These are phyloP conservation scores for Penicillium salamii DNA, from an alignment of 495 filamentous ascomycete genomes.

Conservation along the genomic window DNA sequence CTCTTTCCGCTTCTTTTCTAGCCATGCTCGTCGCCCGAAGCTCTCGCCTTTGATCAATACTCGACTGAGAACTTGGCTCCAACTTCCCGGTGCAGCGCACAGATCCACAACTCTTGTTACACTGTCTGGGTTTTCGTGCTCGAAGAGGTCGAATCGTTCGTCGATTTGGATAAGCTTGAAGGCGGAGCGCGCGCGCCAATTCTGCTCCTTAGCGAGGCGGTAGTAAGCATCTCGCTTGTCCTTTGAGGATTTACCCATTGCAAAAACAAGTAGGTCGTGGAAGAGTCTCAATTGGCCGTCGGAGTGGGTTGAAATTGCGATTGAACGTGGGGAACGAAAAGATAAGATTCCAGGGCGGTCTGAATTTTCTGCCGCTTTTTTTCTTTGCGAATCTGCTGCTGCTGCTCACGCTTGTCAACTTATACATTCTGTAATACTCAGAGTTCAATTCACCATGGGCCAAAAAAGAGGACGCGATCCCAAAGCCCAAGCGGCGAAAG, in stretches of 20 bases:
- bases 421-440: not conserved
- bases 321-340: slow-evolving; percentile 26
- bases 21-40: slow-evolving; percentile 79
- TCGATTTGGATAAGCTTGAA: slow-evolving; percentile 97
- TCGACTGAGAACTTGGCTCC: slow-evolving; percentile 92
- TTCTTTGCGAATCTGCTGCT: slow-evolving; percentile 18
- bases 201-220: slow-evolving; percentile 95
- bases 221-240: slow-evolving; percentile 99
- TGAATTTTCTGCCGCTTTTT: slow-evolving; percentile 41
- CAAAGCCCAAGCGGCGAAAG: slow-evolving; percentile 23
- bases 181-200: slow-evolving; percentile 92
- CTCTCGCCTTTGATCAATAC: slow-evolving; percentile 90
- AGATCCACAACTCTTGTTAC: slow-evolving; percentile 95
- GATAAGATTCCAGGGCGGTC: slow-evolving; percentile 42
- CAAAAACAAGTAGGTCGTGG: not conserved
- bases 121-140: slow-evolving; percentile 50
- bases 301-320: slow-evolving; percentile 18
- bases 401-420: not conserved
- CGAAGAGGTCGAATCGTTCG: slow-evolving; percentile 94
- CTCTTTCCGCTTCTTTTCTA: slow-evolving; percentile 68
- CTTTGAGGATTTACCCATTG: slow-evolving; percentile 97
- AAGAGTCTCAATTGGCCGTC: slow-evolving; percentile 5
- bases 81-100: slow-evolving; percentile 93
- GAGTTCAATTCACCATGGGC: slow-evolving; percentile 29
- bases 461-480: slow-evolving; percentile 50